These are phyloP conservation scores for Trichocomaceae sp. DNA, from an alignment of 2,329 filamentous ascomycete genomes.

Conservation along the genomic window DNA sequence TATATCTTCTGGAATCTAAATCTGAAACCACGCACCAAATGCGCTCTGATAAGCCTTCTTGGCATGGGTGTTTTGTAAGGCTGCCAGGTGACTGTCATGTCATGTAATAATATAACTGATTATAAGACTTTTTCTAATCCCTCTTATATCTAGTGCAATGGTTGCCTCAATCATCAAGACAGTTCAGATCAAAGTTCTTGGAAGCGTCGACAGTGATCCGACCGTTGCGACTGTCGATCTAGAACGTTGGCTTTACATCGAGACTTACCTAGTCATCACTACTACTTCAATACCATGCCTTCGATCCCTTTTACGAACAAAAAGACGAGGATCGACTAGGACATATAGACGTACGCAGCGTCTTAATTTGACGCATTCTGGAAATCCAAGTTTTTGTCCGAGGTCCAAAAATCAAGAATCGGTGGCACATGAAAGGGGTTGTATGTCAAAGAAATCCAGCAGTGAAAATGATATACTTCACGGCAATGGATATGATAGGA, in stretches of 20 bases:
- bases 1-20: slow-evolving; percentile 31
- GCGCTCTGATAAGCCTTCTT: slow-evolving; percentile 24
- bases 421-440: not conserved
- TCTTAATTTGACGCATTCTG: not conserved
- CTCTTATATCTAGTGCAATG: slow-evolving; percentile 18
- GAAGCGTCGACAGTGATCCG: slow-evolving; percentile 16
- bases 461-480: not conserved
- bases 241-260: slow-evolving; percentile 25
- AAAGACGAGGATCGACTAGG: not conserved
- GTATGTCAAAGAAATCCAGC: not conserved
- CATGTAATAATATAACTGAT: not conserved
- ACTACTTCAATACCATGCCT: slow-evolving; percentile 27
- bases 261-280: slow-evolving; percentile 26
- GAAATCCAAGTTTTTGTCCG: not conserved
- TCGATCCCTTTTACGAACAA: slow-evolving; percentile 17
- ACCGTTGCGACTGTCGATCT: slow-evolving; percentile 20
- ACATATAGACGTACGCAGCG: not conserved
- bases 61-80: slow-evolving; percentile 22
- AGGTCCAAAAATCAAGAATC: not conserved
- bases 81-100: too few relatives aligned
- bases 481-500: not conserved
- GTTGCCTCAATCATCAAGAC: slow-evolving; percentile 23
- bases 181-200: slow-evolving; percentile 16
- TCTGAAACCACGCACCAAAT: slow-evolving; percentile 23
- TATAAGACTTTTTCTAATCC: not conserved